phyloP scores from a whole-genome alignment of 2,329 filamentous ascomycete genomes.

The Coniosporium tulheliwenetii region DNA sequence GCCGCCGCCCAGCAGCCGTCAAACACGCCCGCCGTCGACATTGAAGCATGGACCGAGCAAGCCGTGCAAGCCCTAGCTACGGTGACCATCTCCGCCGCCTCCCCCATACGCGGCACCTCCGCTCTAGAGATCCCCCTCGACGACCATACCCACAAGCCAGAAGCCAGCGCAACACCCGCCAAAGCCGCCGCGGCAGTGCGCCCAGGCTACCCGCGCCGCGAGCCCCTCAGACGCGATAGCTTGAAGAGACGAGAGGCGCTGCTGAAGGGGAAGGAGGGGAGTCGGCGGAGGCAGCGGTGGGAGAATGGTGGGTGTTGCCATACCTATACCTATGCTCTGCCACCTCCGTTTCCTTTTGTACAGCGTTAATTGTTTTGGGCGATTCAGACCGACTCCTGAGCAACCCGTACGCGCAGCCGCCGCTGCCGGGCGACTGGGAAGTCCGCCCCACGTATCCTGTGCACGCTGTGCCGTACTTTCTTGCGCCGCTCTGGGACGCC shows the following conservation, averaged over 20 bases:
- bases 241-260: conserved; percentile 56
- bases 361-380: conserved; percentile 1
- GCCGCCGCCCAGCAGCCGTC: too few species aligned
- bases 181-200: conserved; percentile 23
- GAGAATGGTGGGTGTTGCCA: conserved; percentile 59
- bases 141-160: conserved; percentile 22
- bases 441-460: conserved; percentile 68
- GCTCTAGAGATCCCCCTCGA: conserved; percentile 66
- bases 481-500: conserved; percentile 73
- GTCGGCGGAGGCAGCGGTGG: conserved; percentile 72
- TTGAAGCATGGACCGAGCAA: conserved; percentile 33
- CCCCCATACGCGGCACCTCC: conserved; percentile 34
- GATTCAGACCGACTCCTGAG: conserved; percentile 61
- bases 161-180: conserved; percentile 4
- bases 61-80: conserved; percentile 25
- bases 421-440: conserved; percentile 68
- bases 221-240: conserved; percentile 43
- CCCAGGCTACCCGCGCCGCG: conserved; percentile 30
- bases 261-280: conserved; percentile 82
- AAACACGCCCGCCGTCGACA: conserved; percentile 15
- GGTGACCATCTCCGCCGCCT: conserved; percentile 20
- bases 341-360: not conserved
- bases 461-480: conserved; percentile 69
- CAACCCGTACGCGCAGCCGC: conserved; percentile 76
- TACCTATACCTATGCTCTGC: not conserved